Base-by-base conservation (phyloP, 1,139 yeast genomes). In the Lodderomyces orthopsilosis region DNA sequence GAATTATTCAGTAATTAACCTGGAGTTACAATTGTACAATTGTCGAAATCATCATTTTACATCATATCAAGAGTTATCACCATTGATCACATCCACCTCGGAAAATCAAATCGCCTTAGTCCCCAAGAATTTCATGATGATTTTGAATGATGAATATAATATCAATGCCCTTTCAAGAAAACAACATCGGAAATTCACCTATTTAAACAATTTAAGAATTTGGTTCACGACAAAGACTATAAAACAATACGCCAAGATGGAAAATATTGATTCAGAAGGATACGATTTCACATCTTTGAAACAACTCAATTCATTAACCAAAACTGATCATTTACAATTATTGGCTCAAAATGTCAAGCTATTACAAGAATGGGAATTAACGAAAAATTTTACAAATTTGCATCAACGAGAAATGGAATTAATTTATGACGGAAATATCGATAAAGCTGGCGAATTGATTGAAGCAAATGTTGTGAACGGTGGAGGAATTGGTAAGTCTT, bases 31-130 rank as follows among this genome's bases (percentile, higher is more conserved):
- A 39, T 57, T 63, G 1, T 74, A 65, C 52, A 73, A 75, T 51
- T 75, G 80, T 55, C 63, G 75, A 36, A 74, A 75, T 55, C 52
- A 63, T 21, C 80, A 75, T 56, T 73, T 74, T 44, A 40, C 58
- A 22, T 53, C 55, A 8, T 49, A 58, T 37, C 60, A 58, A 3
- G 74, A 70, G 45, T 47, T 70, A 19, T 58, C 62, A 6, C 67
- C 69, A 2, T 59, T 70, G 41, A 50, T 58, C 2, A 44, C 55
- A 32, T 54, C 69, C 1, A 53, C 56, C 14, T 62, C 69, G 37
- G 74, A 70, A 49, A 65, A 64, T 44, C 70, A 66, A 44, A 38
- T 59, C 24, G 62, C 63, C 18, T 68, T 64, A 46, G 53, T 70
- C 4, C 75, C 75, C 3, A 43, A 51, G 7, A 58, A 68, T 42